Conservation (phyloP, 75 land plant species). For the Picea sitchensis region DNA sequence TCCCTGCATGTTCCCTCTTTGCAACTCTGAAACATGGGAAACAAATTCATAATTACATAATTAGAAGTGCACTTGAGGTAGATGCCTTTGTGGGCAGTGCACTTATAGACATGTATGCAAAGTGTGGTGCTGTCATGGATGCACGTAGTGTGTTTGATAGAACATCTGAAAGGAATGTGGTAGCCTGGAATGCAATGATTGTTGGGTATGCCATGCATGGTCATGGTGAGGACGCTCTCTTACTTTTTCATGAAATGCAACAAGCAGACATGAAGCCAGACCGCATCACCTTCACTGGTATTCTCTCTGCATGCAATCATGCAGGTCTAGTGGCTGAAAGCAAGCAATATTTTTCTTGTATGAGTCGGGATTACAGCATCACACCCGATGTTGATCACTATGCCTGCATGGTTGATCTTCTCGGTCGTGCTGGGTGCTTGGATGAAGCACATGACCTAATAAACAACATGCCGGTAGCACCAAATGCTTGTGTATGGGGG, state of each 20-base stretch:
- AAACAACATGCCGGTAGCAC: slow-evolving; percentile 8
- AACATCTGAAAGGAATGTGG: neutral
- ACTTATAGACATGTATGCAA: slow-evolving; percentile 27
- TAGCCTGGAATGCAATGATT: slow-evolving; percentile 38
- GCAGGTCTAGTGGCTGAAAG: slow-evolving; percentile 25
- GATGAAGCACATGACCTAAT: slow-evolving; percentile 25
- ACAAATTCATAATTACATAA: slow-evolving; percentile 20
- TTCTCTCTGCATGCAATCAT: slow-evolving; percentile 37
- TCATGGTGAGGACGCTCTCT: slow-evolving; percentile 7
- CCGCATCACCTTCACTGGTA: slow-evolving; percentile 18
- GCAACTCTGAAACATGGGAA: slow-evolving; percentile 14
- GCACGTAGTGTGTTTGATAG: slow-evolving; percentile 23
- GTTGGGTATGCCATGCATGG: slow-evolving; percentile 28
- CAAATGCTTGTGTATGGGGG: slow-evolving; percentile 7
- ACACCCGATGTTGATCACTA: slow-evolving; percentile 25
- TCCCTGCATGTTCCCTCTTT: neutral
- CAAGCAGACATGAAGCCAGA: slow-evolving; percentile 18
- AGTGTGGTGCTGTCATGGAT: slow-evolving; percentile 23
- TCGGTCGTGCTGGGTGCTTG: slow-evolving; percentile 26
- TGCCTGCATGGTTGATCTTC: slow-evolving; percentile 29
- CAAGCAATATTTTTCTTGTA: slow-evolving; percentile 12
- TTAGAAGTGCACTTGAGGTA: slow-evolving; percentile 9
- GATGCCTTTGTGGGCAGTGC: slow-evolving; percentile 20
- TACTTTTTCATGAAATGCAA: slow-evolving; percentile 23
- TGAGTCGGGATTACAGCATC: slow-evolving; percentile 14